These are phyloP conservation scores for barrel medic (Medicago truncatula) DNA, from an alignment of 306 rosid species.

Conservation along the genomic window DNA sequence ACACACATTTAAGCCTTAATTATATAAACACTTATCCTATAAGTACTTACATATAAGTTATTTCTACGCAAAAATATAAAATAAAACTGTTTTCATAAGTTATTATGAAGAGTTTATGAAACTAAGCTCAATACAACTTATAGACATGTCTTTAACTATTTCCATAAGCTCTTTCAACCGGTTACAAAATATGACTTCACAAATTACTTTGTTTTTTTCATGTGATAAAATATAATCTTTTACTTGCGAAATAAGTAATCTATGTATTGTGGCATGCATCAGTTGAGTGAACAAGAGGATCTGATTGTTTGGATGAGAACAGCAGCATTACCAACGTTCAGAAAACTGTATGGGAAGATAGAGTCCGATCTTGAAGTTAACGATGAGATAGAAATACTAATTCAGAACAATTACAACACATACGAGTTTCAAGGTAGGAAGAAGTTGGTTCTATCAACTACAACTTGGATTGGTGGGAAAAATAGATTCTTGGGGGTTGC, in stretches of 20 bases:
- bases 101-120: not conserved
- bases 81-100: not conserved
- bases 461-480: conserved; percentile 88
- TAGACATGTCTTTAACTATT: not conserved
- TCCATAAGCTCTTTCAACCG: no score
- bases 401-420: conserved; percentile 82
- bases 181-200: not conserved
- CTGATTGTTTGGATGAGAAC: conserved; percentile 97
- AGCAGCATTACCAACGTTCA: conserved; percentile 79
- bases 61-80: not conserved
- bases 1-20: no score
- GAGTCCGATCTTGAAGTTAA: conserved; percentile 71
- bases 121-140: not conserved
- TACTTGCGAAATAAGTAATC: conserved; percentile 4
- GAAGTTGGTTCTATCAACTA: conserved; percentile 75
- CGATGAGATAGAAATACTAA: conserved; percentile 57
- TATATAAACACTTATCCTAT: not conserved
- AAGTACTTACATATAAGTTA: not conserved
- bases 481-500: conserved; percentile 77
- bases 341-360: conserved; percentile 86
- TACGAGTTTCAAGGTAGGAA: conserved; percentile 77
- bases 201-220: not conserved
- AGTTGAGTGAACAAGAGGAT: conserved; percentile 87
- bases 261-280: conserved; percentile 46
- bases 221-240: not conserved